These are phyloP conservation scores for Colletotrichum nymphaeae DNA, from an alignment of 2,329 filamentous ascomycete species.

Conservation along the genomic window DNA sequence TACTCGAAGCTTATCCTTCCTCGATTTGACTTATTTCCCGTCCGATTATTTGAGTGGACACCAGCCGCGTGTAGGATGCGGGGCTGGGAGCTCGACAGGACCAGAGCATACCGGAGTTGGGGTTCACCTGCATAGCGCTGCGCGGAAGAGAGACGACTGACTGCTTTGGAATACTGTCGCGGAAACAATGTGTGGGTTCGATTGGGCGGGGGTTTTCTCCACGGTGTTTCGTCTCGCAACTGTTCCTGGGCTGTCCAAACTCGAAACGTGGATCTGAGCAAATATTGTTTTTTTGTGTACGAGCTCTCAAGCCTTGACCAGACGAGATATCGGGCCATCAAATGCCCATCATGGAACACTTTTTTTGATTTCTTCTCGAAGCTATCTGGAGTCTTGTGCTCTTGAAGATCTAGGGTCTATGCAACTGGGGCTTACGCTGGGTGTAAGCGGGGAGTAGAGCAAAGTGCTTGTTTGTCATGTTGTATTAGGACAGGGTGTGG, in stretches of 20 bases:
- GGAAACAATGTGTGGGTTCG: slow-evolving; percentile 28
- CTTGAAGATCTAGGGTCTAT: neutral
- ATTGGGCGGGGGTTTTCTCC: slow-evolving; percentile 24
- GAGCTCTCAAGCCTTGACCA: slow-evolving; percentile 15
- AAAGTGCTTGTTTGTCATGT: neutral
- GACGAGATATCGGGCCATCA: slow-evolving; percentile 11
- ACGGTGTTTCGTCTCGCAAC: slow-evolving; percentile 33
- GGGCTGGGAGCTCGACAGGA: slow-evolving; percentile 23
- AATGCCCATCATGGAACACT: neutral
- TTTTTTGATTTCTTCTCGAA: slow-evolving; percentile 3
- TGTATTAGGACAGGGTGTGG: slow-evolving; percentile 1
- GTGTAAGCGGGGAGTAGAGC: slow-evolving; percentile 23
- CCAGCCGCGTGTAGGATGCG: slow-evolving; percentile 11
- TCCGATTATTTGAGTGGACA: slow-evolving; percentile 14
- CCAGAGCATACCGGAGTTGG: slow-evolving; percentile 34
- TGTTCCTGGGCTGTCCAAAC: slow-evolving; percentile 28
- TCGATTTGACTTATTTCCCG: slow-evolving; percentile 29
- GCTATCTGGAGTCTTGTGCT: neutral
- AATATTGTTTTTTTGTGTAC: slow-evolving; percentile 15
- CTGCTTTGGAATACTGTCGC: slow-evolving; percentile 33
- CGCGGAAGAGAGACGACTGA: slow-evolving; percentile 28
- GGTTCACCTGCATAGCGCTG: slow-evolving; percentile 36
- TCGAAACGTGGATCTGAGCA: slow-evolving; percentile 32
- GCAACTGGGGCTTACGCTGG: slow-evolving; percentile 25
- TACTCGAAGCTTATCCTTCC: slow-evolving; percentile 16